Evolutionary conservation across 169 alveolate species (phyloP).

Genomic region (Theileria annulata): DNA sequence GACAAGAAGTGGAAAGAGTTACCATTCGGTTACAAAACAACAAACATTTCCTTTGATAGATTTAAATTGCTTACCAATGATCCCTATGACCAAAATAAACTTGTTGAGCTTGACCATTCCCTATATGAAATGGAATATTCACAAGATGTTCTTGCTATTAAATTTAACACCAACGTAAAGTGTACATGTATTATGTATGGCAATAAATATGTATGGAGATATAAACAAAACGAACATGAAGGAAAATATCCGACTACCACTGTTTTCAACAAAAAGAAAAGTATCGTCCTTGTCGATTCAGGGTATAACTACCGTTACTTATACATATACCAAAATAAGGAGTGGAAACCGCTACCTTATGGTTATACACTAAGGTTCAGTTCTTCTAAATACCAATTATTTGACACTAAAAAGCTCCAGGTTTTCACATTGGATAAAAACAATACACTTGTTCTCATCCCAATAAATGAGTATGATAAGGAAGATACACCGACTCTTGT

Average conservation of each 20-base stretch:
- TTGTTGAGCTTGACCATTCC: neutral
- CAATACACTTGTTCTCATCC: neutral
- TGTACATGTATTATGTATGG: neutral
- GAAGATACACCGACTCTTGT: neutral
- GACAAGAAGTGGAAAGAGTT: conserved; percentile 1
- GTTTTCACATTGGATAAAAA: neutral
- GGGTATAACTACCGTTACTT: neutral
- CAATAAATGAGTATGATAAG: neutral
- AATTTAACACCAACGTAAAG: neutral
- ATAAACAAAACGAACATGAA: neutral
- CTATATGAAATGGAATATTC: neutral
- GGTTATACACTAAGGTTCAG: neutral
- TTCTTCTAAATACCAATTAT: neutral
- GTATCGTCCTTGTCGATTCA: neutral
- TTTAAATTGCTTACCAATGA: neutral
- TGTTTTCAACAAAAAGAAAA: neutral
- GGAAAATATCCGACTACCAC: neutral
- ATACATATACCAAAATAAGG: neutral
- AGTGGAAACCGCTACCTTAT: neutral
- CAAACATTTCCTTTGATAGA: neutral
- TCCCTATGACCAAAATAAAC: neutral
- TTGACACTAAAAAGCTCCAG: too few relatives aligned
- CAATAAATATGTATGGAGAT: neutral
- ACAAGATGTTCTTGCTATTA: neutral
- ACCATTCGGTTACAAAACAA: conserved; percentile 5